phyloP scores from a whole-genome alignment of 352 stramenopile species.

The Pythium dissimile region DNA sequence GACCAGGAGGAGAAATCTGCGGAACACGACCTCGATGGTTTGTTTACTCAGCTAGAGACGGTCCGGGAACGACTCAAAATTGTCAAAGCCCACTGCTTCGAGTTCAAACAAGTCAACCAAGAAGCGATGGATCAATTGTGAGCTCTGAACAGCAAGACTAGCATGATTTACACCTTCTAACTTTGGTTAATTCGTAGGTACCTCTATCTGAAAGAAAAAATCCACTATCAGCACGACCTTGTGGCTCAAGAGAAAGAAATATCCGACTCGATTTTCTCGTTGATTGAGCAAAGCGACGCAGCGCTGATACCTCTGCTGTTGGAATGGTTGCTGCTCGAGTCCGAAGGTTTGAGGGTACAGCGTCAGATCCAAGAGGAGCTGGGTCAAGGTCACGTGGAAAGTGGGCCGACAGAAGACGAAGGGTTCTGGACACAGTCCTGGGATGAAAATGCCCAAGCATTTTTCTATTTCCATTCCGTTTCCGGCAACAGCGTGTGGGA shows the following conservation, averaged over 20 bases:
- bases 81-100: slow-evolving; percentile 67
- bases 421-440: slow-evolving; percentile 63
- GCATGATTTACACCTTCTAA: not conserved
- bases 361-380: slow-evolving; percentile 65
- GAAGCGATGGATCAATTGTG: slow-evolving; percentile 68
- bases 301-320: slow-evolving; percentile 55
- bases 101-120: slow-evolving; percentile 51
- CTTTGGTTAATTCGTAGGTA: slow-evolving; percentile 26
- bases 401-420: slow-evolving; percentile 12
- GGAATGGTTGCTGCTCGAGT: slow-evolving; percentile 78
- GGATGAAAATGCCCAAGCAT: slow-evolving; percentile 53
- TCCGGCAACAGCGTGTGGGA: slow-evolving; percentile 65
- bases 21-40: slow-evolving; percentile 42
- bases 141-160: too few relatives aligned
- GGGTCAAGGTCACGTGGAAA: too few relatives aligned
- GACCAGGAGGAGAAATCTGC: slow-evolving; percentile 12
- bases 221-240: slow-evolving; percentile 69
- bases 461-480: slow-evolving; percentile 64
- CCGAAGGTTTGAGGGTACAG: slow-evolving; percentile 56
- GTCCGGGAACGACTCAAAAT: slow-evolving; percentile 53
- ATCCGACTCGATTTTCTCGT: slow-evolving; percentile 52
- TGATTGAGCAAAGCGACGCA: slow-evolving; percentile 55
- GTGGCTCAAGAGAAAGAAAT: slow-evolving; percentile 68
- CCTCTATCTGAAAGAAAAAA: slow-evolving; percentile 79
- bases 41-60: slow-evolving; percentile 45